Evolutionary conservation across 2,329 filamentous ascomycete genomes (phyloP).

Genomic region (Arthrobotrys sphaeroides): DNA sequence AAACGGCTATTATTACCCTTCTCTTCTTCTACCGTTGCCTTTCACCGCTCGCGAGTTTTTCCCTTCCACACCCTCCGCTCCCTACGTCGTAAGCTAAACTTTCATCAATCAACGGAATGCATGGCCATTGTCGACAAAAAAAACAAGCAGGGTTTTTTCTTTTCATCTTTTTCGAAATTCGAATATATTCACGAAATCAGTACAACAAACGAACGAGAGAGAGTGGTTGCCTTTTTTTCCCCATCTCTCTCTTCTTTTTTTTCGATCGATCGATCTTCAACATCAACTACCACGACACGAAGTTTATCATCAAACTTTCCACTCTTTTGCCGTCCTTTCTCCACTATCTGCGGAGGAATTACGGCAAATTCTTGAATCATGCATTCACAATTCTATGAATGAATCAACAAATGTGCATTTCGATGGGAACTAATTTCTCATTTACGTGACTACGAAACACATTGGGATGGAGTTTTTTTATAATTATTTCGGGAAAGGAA

Average conservation of each 20-base stretch:
- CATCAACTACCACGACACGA: conserved; percentile 33
- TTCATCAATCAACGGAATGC: conserved; percentile 55
- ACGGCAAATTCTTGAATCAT: conserved; percentile 14
- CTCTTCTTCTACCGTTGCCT: conserved; percentile 22
- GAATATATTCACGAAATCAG: conserved; percentile 3
- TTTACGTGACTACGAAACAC: conserved; percentile 49
- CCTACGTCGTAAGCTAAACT: conserved; percentile 55
- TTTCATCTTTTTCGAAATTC: no score
- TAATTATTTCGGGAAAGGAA: conserved; percentile 25
- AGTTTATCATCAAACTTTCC: conserved; percentile 51
- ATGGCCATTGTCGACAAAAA: conserved; percentile 43
- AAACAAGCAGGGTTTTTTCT: conserved; percentile 47
- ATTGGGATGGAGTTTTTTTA: conserved; percentile 53
- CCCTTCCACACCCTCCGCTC: conserved; percentile 45
- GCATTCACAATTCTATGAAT: not conserved
- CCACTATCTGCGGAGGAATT: no score
- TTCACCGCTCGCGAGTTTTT: not conserved
- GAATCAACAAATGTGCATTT: conserved; percentile 43
- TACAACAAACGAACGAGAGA: conserved; percentile 4
- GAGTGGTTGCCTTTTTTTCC: conserved; percentile 3
- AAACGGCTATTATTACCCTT: conserved; percentile 32
- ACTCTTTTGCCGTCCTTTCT: conserved; percentile 25
- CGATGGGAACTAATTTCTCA: conserved; percentile 35
- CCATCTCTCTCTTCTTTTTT: conserved; percentile 3
- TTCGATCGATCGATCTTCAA: no score